Base-by-base conservation (phyloP, 768 basidiomycete species). In the Boletus barrowsii region DNA sequence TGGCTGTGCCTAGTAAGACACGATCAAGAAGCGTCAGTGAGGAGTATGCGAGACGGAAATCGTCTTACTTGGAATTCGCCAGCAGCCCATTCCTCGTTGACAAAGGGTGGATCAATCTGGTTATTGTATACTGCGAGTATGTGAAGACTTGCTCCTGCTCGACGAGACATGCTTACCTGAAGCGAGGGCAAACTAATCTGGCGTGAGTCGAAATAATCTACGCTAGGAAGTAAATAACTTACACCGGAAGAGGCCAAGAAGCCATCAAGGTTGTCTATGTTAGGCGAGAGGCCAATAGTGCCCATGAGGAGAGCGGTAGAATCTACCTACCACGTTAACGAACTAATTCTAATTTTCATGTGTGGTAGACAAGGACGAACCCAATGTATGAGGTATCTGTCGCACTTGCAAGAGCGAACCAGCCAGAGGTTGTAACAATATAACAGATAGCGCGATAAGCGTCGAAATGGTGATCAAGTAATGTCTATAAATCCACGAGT, bases 241-340 rank as follows among this genome's bases (percentile, higher is more conserved):
- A 78, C 79, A 44, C 86, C 86, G 9, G 83, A 78, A 9, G 85
- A 81, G 26, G 85, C 81, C 10, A 81, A 69, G 62, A 86, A 87
- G 17, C 76, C 75, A 41, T 78, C 79, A 44, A 87, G 61, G 9
- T 76, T 65, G 18, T 62, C 51, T 17, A 80, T 68, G 53, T 76
- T 73, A 4, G 78, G 76, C 9, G 72, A 68, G 20, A 84, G 76
- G 8, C 77, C 79, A 33, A 86, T 54, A 2, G 62, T 63, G 39
- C 74, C 68, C n/a, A 59, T 71, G 54, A 77, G 76, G 3, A 68
- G 74, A n/a, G 80, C 77, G 8, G 47, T 60, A 39, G 65, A 51
- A n/a, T 58, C 81, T 79, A 53, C 8, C 41, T 10, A 20, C 1
- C 15, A 45, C 10, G 26, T 65, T 26, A 63, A 18, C 14, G 5